Base-by-base conservation (phyloP, 768 basidiomycete species). In the Saitozyma podzolica region DNA sequence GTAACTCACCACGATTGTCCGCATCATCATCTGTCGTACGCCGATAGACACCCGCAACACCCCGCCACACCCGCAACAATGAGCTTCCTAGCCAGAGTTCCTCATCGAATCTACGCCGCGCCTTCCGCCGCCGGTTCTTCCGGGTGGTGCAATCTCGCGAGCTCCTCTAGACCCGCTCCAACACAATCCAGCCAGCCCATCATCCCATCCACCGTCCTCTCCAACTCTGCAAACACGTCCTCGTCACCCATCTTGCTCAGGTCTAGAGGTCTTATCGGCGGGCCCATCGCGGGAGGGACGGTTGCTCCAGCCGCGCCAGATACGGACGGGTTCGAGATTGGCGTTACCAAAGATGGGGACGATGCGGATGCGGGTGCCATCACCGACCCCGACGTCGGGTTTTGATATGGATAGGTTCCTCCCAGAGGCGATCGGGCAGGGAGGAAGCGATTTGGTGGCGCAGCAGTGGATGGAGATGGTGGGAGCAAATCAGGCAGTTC, bases 171-270 rank as follows among this genome's bases (percentile, higher is more conserved):
- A 0, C 92, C 92, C 10, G 77, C 80, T 72, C 92, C 89, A 0
- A 94, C 84, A 0, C 87, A 83, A 6, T 84, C 83, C 60, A 97
- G 78, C 91, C 90, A 94, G 65, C 84, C 83, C 2, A 84, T 83
- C 42, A 97, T 84, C 71, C 89, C 86, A 50, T 88, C 88, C 9
- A 95, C 85, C 3, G 87, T 89, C 50, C 82, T 80, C 50, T 86
- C 86, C 53, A 97, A 83, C 73, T 91, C 89, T 0, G 81, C 77
- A 66, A 89, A 88, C 0, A 88, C 86, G 41, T 82, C 83, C 9
- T 86, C 87, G 37, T 83, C 83, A 17, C 85, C 82, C 63, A 88
- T 78, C 19, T 85, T 76, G 29, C 79, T 78, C 63, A 92, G 88
- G 74, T 94, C 87, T n/a, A 96, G 82, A 2, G 89, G 86, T 43